Conservation (phyloP, 2,329 filamentous ascomycete genomes). For the Pseudogymnoascus sp. region DNA sequence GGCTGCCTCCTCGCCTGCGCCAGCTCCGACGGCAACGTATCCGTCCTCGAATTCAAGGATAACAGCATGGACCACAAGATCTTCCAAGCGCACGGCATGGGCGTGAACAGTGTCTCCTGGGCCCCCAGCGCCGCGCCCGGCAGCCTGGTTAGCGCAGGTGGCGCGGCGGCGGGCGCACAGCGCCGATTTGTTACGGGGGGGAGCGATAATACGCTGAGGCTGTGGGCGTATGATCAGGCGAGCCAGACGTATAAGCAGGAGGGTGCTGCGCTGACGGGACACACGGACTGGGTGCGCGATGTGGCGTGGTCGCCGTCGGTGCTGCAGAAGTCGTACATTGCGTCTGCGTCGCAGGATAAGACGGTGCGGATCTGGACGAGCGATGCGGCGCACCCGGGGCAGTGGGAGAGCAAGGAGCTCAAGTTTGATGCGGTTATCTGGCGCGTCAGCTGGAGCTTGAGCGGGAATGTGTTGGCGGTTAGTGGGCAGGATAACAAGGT, state of each 20-base stretch:
- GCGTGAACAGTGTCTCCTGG: constrained; percentile 95
- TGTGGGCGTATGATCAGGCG: constrained; percentile 74
- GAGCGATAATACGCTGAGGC: constrained; percentile 85
- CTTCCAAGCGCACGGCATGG: constrained; percentile 85
- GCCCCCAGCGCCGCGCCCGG: constrained; percentile 78
- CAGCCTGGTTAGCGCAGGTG: constrained; percentile 67
- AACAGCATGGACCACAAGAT: constrained; percentile 84
- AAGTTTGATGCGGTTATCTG: constrained; percentile 85
- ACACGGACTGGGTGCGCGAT: constrained; percentile 94
- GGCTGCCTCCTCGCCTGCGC: constrained; percentile 93
- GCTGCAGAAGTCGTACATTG: constrained; percentile 92
- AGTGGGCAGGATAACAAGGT: constrained; percentile 95
- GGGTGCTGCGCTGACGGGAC: constrained; percentile 61
- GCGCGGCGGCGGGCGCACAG: constrained; percentile 51
- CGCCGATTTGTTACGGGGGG: constrained; percentile 90
- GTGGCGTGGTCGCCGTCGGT: constrained; percentile 96
- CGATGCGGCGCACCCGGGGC: constrained; percentile 53
- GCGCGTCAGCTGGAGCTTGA: constrained; percentile 96
- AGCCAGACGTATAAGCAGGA: constrained; percentile 54
- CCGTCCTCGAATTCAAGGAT: constrained; percentile 93
- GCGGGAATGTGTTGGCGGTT: constrained; percentile 90
- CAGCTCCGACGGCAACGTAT: constrained; percentile 86
- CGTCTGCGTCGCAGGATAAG: constrained; percentile 90
- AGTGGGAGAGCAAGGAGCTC: constrained; percentile 80
- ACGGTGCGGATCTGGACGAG: constrained; percentile 96